Base-by-base conservation (phyloP, 2,329 filamentous ascomycete genomes). In the Stagonosporopsis cucurbitacearum region DNA sequence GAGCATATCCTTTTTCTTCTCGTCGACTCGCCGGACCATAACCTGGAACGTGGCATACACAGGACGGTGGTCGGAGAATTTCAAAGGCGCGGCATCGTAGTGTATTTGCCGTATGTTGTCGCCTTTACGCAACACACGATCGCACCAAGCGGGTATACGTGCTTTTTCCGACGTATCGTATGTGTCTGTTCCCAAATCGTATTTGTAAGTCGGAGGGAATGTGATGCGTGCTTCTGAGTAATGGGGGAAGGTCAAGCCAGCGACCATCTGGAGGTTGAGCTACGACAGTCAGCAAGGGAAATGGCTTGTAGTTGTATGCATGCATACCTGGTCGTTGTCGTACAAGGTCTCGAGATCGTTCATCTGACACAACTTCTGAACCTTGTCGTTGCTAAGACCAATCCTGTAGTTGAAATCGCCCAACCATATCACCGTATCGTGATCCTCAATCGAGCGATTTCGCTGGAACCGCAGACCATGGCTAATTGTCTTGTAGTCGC, bases 401-500 rank as follows among this genome's bases (percentile, higher is more conserved):
- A 99, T 96, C 17, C 95, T 89, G 76, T 99, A 99, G 72, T 99
- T 99, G 80, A 99, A 99, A 75, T 99, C 95, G 5, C 95, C 95
- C 37, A 97, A 84, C 94, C 95, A 99, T 49, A 78, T 88, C 32
- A 98, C 88, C 20, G 90, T 88, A 62, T 89, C 92, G 71, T 99
- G 95, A 72, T 98, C 90, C 66, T 95, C 91, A 59, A 99, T 98
- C 5, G 89, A 86, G 54, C 92, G 83, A 68, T 97, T 96, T 50
- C 92, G 86, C 75, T 96, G 94, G 71, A 99, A 99, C 35, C 91
- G 86, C 30, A 99, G 77, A 3, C 95, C 95, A 58, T 90, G 85
- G 64, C 90, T 88, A 58, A 97, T 97, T 3, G 90, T 96, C 45
- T 87, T 84, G 73, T 96, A 99, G 75, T 99, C 95, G 53, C 90